Evolutionary conservation across 305 asterid species (phyloP).

Genomic region (Solanum aculeatissimum): DNA sequence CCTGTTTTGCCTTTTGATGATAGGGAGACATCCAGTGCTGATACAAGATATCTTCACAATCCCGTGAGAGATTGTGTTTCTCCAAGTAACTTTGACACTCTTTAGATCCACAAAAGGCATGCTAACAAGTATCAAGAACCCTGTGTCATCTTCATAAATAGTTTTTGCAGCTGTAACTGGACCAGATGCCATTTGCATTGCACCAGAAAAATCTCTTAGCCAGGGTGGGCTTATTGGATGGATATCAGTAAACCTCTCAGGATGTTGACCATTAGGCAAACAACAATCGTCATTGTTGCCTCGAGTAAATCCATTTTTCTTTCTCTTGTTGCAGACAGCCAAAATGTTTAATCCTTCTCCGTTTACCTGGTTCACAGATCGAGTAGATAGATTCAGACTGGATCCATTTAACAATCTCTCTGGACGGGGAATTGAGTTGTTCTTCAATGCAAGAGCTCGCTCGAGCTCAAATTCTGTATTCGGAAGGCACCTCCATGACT

Average conservation of each 20-base stretch:
- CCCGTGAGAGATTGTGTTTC: constrained; percentile 26
- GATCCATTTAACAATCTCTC: constrained; percentile 25
- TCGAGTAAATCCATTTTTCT: constrained; percentile 14
- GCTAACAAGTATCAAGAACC: constrained; percentile 27
- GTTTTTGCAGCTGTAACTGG: constrained; percentile 37
- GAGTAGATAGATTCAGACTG: constrained; percentile 25
- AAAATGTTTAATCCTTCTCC: constrained; percentile 29
- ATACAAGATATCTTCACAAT: constrained; percentile 34
- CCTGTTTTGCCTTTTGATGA: constrained; percentile 23
- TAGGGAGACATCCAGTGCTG: constrained; percentile 23
- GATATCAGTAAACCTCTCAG: constrained; percentile 13
- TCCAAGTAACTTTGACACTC: constrained; percentile 37
- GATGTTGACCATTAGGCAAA: constrained; percentile 2
- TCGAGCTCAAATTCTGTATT: constrained; percentile 28
- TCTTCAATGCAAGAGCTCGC: constrained; percentile 10
- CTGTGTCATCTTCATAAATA: constrained; percentile 28
- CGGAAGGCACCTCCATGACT: constrained; percentile 28
- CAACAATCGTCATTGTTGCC: constrained; percentile 25
- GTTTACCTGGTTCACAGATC: constrained; percentile 8
- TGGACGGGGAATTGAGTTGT: constrained; percentile 3
- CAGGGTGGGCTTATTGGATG: constrained; percentile 23
- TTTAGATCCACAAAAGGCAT: constrained; percentile 35
- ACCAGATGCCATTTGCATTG: constrained; percentile 24
- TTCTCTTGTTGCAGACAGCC: constrained; percentile 20
- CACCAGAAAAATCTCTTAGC: constrained; percentile 25